Evolutionary conservation across 805 yeast genomes (phyloP).

Genomic region (Candida ponderosae): DNA sequence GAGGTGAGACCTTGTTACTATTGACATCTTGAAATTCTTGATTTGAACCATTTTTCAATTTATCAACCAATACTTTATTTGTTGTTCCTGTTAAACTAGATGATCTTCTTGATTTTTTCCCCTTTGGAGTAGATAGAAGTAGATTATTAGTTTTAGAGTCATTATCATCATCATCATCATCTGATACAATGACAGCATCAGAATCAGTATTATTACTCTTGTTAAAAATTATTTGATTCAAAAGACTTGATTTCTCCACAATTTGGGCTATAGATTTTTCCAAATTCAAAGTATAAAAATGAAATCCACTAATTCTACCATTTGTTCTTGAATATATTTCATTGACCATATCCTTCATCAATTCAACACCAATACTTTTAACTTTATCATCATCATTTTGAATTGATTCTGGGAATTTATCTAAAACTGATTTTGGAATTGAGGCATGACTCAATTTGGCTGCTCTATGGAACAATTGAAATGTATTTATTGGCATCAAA

Average conservation of each 20-base stretch:
- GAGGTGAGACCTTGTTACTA: slow-evolving; percentile 18
- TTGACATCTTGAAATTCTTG: slow-evolving; percentile 15
- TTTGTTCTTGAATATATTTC: slow-evolving; percentile 44
- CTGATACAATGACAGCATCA: slow-evolving; percentile 18
- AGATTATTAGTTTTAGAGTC: not conserved
- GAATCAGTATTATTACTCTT: slow-evolving; percentile 32
- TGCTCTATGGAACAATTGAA: slow-evolving; percentile 74
- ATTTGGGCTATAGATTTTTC: slow-evolving; percentile 90
- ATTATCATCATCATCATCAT: slow-evolving; percentile 21
- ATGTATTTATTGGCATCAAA: slow-evolving; percentile 85
- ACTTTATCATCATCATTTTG: slow-evolving; percentile 74
- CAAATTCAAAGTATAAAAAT: slow-evolving; percentile 85
- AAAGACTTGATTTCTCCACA: slow-evolving; percentile 50
- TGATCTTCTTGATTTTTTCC: slow-evolving; percentile 11
- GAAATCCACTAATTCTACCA: slow-evolving; percentile 70
- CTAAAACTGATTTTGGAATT: slow-evolving; percentile 53
- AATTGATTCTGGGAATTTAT: slow-evolving; percentile 44
- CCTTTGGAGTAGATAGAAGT: not conserved
- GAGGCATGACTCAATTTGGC: slow-evolving; percentile 84
- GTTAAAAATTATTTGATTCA: slow-evolving; percentile 39
- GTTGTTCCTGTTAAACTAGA: slow-evolving; percentile 23
- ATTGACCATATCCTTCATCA: slow-evolving; percentile 56
- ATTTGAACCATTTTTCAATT: slow-evolving; percentile 15
- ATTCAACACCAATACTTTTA: slow-evolving; percentile 73
- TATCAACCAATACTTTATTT: slow-evolving; percentile 31